These are phyloP conservation scores for Chrysoporthe austroafricana DNA, from an alignment of 2,329 filamentous ascomycete species.

Conservation along the genomic window DNA sequence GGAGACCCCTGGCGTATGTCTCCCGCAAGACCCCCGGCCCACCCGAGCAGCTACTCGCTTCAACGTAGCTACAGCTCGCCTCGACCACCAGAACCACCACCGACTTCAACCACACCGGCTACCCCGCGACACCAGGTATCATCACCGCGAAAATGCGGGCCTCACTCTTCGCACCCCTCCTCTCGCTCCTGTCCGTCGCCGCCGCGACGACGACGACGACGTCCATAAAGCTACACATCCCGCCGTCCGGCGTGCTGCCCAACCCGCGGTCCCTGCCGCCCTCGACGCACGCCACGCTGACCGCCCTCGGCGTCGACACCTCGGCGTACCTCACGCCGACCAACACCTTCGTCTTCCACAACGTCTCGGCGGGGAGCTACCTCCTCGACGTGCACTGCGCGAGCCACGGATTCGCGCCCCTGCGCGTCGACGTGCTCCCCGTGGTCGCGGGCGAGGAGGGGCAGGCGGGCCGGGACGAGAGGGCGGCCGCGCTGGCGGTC, in stretches of 20 bases:
- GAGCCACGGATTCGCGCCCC: constrained; percentile 75
- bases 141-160: constrained; percentile 22
- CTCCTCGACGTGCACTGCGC: constrained; percentile 79
- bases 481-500: constrained; percentile 48
- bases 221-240: constrained; percentile 51
- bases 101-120: background rate
- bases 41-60: background rate
- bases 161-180: constrained; percentile 37
- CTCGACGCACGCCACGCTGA: constrained; percentile 67
- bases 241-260: constrained; percentile 42
- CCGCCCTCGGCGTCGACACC: constrained; percentile 43
- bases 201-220: constrained; percentile 35
- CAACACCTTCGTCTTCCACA: constrained; percentile 76
- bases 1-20: background rate
- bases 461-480: constrained; percentile 32
- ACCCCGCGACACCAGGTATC: constrained; percentile 2
- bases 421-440: constrained; percentile 73
- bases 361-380: constrained; percentile 75
- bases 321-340: constrained; percentile 66
- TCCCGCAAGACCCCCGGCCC: constrained; percentile 4
- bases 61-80: background rate
- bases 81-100: background rate
- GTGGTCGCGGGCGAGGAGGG: constrained; percentile 43
- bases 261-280: constrained; percentile 62
- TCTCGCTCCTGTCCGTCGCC: constrained; percentile 40